Evolutionary conservation across 2,329 filamentous ascomycete genomes (phyloP), one percentile per base, ranked within the genome.

Genomic region (Ophiostoma sp.): DNA sequence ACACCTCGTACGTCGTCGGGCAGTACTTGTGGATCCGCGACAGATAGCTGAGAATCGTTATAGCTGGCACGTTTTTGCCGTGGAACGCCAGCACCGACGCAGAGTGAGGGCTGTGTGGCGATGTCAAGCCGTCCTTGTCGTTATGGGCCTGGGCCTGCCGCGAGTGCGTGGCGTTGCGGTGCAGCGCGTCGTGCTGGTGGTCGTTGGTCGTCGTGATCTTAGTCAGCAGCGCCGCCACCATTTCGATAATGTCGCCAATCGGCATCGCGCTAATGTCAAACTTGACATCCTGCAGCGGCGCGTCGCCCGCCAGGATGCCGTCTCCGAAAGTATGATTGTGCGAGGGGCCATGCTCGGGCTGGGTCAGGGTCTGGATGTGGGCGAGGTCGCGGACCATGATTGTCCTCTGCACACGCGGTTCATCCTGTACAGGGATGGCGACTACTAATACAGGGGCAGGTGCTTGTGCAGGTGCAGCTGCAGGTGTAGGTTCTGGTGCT

Each of bases 261-360:
- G 95, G 95, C 94, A 99, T 98, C 67, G 87, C 91, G 79, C 93
- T 97, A 74, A 99, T 97, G 78, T 98, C 95, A 77, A 97, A 99
- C 76, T 87, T 87, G 79, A 84, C 84, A 71, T 83, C 83, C 73
- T 84, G 83, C 49, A 82, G 77, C 45, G 81, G 82, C 12, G 81
- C 40, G 72, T 82, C 82, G 68, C 82, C 78, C 68, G 81, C 81
- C 74, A 84, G 80, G 72, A 83, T 73, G 2, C 79, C 79, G 67
- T 79, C 77, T n/a, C 79, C 79, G 38, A 81, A 87, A 75, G 89
- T 49, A 27, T 38, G 14, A 8, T 14, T n/a, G 12, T 44, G 62
- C 6, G 8, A n/a, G 40, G 27, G 40, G 16, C 40, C n/a, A 69
- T 89, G 81, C 72, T 97, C 92, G 72, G 94, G 89, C 72, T 85